Evolutionary conservation across 1,284 basidiomycete genomes (phyloP).

Genomic region (Pulveroboletus ridleyi): DNA sequence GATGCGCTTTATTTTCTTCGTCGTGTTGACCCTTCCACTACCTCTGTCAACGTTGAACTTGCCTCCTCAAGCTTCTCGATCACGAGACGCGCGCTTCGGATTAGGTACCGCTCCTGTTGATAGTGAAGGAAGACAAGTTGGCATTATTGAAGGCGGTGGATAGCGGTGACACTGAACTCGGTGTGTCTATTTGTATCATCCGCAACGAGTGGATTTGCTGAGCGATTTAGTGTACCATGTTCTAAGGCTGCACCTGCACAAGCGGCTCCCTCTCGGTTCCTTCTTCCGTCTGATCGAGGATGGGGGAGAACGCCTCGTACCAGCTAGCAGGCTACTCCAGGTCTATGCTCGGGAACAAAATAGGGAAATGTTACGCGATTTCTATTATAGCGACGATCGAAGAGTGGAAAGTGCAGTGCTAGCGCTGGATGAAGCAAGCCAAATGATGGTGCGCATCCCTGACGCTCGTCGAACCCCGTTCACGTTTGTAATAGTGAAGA

Average conservation of each 20-base stretch:
- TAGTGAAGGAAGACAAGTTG: slow-evolving; percentile 94
- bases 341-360: slow-evolving; percentile 93
- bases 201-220: neutral
- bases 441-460: slow-evolving; percentile 54
- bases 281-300: slow-evolving; percentile 97
- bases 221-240: slow-evolving; percentile 83
- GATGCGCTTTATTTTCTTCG: neutral
- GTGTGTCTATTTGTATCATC: slow-evolving; percentile 45
- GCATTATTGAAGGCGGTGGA: slow-evolving; percentile 93
- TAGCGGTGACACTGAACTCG: slow-evolving; percentile 95
- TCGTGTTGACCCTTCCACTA: neutral
- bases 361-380: slow-evolving; percentile 91
- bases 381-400: slow-evolving; percentile 98
- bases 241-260: slow-evolving; percentile 79
- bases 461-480: slow-evolving; percentile 2
- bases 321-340: slow-evolving; percentile 80
- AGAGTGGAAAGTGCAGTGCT: slow-evolving; percentile 91
- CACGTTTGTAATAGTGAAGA: slow-evolving; percentile 8
- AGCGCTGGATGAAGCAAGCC: slow-evolving; percentile 82
- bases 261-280: slow-evolving; percentile 84
- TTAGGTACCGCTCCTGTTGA: slow-evolving; percentile 91
- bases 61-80: slow-evolving; percentile 76
- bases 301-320: slow-evolving; percentile 75
- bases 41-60: slow-evolving; percentile 6
- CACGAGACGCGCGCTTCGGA: slow-evolving; percentile 90